These are phyloP conservation scores for Trametes cubensis DNA, from an alignment of 768 basidiomycete species.

Conservation along the genomic window DNA sequence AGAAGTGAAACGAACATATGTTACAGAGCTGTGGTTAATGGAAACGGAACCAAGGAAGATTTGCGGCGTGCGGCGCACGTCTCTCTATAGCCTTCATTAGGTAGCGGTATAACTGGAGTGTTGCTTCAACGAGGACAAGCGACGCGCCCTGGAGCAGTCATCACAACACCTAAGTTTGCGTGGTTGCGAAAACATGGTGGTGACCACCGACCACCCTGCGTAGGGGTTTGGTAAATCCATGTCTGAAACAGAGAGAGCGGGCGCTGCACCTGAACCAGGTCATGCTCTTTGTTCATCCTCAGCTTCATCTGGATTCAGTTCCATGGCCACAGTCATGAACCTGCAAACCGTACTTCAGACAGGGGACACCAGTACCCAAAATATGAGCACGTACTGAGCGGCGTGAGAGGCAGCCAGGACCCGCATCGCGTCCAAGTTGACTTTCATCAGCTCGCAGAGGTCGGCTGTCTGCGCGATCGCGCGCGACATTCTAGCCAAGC, in stretches of 20 bases:
- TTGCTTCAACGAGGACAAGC: no score
- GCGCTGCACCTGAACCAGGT: background rate
- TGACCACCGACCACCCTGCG: no score
- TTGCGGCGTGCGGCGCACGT: no score
- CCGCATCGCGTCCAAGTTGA: conserved; percentile 77
- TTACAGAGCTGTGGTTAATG: no score
- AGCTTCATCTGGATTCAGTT: conserved; percentile 32
- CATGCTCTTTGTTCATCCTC: conserved; percentile 11
- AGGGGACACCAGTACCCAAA: background rate
- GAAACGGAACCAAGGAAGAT: no score
- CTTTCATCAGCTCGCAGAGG: conserved; percentile 74
- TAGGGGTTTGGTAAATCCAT: no score
- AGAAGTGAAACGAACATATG: no score
- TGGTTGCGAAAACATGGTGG: background rate
- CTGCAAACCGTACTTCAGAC: conserved; percentile 30
- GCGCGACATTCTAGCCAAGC: conserved; percentile 65
- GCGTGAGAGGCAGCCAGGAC: conserved; percentile 79
- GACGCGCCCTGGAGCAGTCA: no score
- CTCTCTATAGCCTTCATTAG: no score
- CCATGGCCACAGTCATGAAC: conserved; percentile 54
- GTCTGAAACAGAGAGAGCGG: background rate
- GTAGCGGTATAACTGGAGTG: no score
- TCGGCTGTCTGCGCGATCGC: conserved; percentile 74
- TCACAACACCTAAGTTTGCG: background rate
- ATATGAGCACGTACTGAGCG: conserved; percentile 62